Evolutionary conservation across 202 grass and related monocot species (phyloP).

Genomic region (Bolboschoenoplectus hybrid): DNA sequence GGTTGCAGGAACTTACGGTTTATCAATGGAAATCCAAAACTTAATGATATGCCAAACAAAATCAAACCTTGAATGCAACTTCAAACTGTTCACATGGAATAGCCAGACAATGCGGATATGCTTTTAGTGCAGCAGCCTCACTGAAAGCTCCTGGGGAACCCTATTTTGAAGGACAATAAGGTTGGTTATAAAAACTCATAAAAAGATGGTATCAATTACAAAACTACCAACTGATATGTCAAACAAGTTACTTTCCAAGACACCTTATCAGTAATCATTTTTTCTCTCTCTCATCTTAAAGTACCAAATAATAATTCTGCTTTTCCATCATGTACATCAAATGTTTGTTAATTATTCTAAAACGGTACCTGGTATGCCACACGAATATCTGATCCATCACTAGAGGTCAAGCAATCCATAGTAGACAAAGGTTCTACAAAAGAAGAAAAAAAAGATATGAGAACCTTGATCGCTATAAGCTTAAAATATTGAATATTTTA

Average conservation of each 20-base stretch:
- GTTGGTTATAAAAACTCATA: conserved; percentile 1
- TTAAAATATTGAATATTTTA: not conserved
- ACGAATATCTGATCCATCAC: conserved; percentile 46
- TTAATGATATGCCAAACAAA: conserved; percentile 3
- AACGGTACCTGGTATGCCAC: conserved; percentile 52
- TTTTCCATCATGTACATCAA: not conserved
- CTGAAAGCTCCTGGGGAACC: conserved; percentile 53
- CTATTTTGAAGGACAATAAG: conserved; percentile 36
- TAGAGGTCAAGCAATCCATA: conserved; percentile 43
- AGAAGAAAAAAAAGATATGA: not conserved
- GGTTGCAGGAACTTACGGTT: not conserved
- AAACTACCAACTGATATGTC: not conserved
- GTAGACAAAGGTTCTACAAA: conserved; percentile 47
- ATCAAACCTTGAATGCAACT: conserved; percentile 51
- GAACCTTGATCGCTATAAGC: not conserved
- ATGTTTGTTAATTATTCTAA: not conserved
- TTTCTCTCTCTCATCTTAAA: not conserved
- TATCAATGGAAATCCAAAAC: conserved; percentile 3
- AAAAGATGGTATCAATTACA: not conserved
- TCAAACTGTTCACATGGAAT: conserved; percentile 57
- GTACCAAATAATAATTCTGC: not conserved
- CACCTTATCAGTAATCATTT: not conserved
- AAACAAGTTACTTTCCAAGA: conserved; percentile 12
- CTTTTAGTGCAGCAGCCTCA: conserved; percentile 54
- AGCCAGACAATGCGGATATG: conserved; percentile 48